Evolutionary conservation across 2,329 filamentous ascomycete genomes (phyloP).

Genomic region (Lachnellula cervina): DNA sequence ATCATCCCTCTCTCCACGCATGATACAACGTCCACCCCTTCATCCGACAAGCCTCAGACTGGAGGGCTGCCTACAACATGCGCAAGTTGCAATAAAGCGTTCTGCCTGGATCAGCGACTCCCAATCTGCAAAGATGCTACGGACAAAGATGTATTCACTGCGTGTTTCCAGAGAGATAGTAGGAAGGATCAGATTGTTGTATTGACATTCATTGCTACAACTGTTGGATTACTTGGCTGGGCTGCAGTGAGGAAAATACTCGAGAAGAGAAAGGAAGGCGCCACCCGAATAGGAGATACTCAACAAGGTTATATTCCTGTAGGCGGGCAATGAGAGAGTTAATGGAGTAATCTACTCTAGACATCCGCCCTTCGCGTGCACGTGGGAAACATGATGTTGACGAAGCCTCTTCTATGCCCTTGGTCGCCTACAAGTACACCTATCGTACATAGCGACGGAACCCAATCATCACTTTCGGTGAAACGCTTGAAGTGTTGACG

Average conservation of each 20-base stretch:
- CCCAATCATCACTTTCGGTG: no score
- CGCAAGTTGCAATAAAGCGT: conserved; percentile 59
- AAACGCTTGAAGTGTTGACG: no score
- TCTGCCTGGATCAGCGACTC: conserved; percentile 55
- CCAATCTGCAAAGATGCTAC: conserved; percentile 59
- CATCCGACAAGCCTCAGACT: conserved; percentile 11
- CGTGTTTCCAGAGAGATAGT: conserved; percentile 63
- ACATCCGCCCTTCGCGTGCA: no score
- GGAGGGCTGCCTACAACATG: conserved; percentile 45
- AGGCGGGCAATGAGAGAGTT: conserved; percentile 13
- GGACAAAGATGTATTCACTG: conserved; percentile 57
- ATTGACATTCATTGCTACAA: conserved; percentile 58
- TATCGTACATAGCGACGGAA: no score
- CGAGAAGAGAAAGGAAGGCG: conserved; percentile 36
- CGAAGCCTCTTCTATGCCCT: no score
- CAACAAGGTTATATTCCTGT: conserved; percentile 24
- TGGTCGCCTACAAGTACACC: no score
- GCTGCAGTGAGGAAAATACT: conserved; percentile 48
- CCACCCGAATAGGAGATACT: conserved; percentile 16
- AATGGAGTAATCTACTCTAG: background rate
- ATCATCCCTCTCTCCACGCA: conserved; percentile 52
- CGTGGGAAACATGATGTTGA: no score
- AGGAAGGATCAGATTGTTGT: conserved; percentile 64
- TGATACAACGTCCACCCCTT: conserved; percentile 15
- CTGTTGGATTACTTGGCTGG: conserved; percentile 55